Evolutionary conservation across 2,329 filamentous ascomycete species (phyloP).

Genomic region (Cytospora mali): DNA sequence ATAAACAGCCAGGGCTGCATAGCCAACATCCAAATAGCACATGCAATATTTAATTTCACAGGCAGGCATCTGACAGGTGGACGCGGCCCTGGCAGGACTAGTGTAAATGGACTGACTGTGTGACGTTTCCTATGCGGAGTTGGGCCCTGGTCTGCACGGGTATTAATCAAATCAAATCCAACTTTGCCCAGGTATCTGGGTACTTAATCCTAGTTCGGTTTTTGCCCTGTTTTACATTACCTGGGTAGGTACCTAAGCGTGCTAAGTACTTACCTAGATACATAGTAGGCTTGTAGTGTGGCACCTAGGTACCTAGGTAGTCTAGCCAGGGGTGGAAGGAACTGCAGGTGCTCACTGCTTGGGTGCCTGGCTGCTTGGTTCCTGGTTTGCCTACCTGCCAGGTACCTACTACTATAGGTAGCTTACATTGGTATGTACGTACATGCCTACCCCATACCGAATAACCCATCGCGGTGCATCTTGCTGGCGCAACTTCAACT

Average conservation of each 20-base stretch:
- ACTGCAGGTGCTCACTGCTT: no score
- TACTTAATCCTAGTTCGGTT: no score
- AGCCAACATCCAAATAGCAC: no score
- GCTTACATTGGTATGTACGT: conserved; percentile 1
- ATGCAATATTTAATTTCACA: no score
- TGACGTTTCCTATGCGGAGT: not conserved
- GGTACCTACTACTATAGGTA: not conserved
- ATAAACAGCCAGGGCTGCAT: not conserved
- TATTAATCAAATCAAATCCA: conserved; percentile 21
- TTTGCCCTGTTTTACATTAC: no score
- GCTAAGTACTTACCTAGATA: not conserved
- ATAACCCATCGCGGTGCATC: conserved; percentile 22
- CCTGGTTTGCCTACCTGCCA: not conserved
- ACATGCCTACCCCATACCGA: not conserved
- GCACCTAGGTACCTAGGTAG: not conserved
- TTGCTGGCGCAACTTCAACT: conserved; percentile 16
- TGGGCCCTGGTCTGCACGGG: conserved; percentile 2
- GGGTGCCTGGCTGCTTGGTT: not conserved
- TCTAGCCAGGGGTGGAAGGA: not conserved
- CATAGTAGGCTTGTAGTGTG: not conserved
- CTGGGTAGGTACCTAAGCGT: not conserved
- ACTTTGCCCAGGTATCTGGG: conserved; percentile 19
- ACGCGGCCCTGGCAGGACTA: not conserved
- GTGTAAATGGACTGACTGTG: not conserved
- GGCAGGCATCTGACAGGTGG: no score